Evolutionary conservation across 2,329 filamentous ascomycete species (phyloP), one percentile per base, ranked within the genome.

Genomic region (Fusarium praegraminearum): DNA sequence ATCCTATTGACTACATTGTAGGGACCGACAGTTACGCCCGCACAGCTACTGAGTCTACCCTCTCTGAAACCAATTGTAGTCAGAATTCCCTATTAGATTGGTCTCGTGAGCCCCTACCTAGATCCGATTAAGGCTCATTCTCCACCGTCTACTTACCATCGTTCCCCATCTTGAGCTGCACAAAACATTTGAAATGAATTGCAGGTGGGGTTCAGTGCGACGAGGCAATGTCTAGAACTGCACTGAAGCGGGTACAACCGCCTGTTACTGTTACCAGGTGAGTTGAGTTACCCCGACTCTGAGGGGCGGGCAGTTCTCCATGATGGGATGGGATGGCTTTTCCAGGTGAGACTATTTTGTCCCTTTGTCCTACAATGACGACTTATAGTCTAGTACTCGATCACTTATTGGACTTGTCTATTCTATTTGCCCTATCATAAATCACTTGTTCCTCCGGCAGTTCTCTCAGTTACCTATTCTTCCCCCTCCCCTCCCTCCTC

Each of bases 191-290:
- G 46, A 15, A n/a, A 60, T 54, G 62, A 70, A 51, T 60, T 69
- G 35, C 38, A 44, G 57, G 67, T 71, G 67, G 67, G 55, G 67
- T 55, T 61, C 51, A 57, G 53, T 70, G 62, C 67, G 44, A 57
- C 67, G 47, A 53, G 51, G 44, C 38, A 52, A 54, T 62, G 57
- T 46, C 57, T 58, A 44, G 22, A 41, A 54, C 43, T 51, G 58
- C 63, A 50, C 35, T 49, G 41, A 52, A 65, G 64, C 49, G 65
- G 59, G 50, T 68, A 68, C 63, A 63, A 63, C 56, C 57, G 57
- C 44, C 33, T 38, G 47, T 18, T 44, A 44, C 41, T 20, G 20
- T 32, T 44, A 44, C 41, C 16, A 40, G 36, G 36, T 40, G 32
- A 22, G 30, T 13, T 30, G 28, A 30, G n/a, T 22, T 52, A 28